Conservation (phyloP, 164 flowering plant genomes). For the Cinnamomum micranthum region DNA sequence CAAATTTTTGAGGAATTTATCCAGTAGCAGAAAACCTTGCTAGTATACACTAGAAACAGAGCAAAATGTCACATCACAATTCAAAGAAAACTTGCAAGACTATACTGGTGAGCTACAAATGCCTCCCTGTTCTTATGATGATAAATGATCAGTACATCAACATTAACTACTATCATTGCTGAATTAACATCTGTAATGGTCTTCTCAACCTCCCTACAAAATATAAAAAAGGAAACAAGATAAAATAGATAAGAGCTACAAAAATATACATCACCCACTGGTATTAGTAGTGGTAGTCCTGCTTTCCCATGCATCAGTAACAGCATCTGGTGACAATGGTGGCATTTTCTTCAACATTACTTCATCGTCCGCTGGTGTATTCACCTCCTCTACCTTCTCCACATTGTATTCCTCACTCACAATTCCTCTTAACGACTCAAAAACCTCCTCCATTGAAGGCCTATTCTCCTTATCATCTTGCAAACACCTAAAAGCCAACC, state of each 20-base stretch:
- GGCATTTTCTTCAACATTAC: constrained; percentile 30
- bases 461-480: constrained; percentile 63
- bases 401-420: constrained; percentile 17
- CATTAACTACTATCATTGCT: no score
- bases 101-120: no score
- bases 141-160: no score
- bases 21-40: no score
- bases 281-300: constrained; percentile 13
- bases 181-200: no score
- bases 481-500: constrained; percentile 65
- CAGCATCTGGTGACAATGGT: constrained; percentile 43
- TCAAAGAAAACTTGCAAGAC: no score
- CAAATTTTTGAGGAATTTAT: no score
- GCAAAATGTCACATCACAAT: no score
- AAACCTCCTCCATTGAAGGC: constrained; percentile 72
- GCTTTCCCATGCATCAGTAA: constrained; percentile 30
- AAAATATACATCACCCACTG: constrained; percentile 7
- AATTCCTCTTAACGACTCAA: constrained; percentile 33
- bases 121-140: no score
- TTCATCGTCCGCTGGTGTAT: constrained; percentile 30
- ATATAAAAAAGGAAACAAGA: background rate
- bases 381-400: constrained; percentile 31
- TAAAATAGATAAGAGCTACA: no score
- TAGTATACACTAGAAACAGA: no score
- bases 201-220: background rate